phyloP scores from a whole-genome alignment of 768 basidiomycete species.

The Epithele typhae region DNA sequence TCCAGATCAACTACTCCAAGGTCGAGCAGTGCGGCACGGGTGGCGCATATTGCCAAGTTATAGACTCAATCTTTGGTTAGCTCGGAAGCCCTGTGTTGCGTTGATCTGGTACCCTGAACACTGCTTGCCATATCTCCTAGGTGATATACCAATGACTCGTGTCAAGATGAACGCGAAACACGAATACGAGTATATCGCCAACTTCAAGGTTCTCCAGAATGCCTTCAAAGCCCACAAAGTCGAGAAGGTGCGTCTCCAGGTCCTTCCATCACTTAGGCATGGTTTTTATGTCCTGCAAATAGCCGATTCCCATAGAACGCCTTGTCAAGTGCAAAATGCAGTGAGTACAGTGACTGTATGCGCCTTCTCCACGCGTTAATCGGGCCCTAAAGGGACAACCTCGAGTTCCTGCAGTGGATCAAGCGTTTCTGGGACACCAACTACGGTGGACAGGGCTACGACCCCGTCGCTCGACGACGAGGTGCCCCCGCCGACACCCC shows the following conservation, averaged over 20 bases:
- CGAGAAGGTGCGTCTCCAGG: slow-evolving; percentile 62
- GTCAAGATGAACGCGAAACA: slow-evolving; percentile 97
- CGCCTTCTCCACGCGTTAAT: background rate
- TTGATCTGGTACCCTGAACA: background rate
- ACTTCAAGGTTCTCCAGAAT: slow-evolving; percentile 95
- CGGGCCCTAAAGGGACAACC: slow-evolving; percentile 69
- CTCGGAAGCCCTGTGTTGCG: slow-evolving; percentile 3
- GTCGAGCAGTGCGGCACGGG: slow-evolving; percentile 90
- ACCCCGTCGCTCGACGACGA: slow-evolving; percentile 75
- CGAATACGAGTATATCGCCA: slow-evolving; percentile 92
- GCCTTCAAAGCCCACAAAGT: slow-evolving; percentile 89
- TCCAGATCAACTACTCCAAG: slow-evolving; percentile 89
- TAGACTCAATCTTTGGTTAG: slow-evolving; percentile 92
- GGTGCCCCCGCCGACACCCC: slow-evolving; percentile 75
- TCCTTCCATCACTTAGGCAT: background rate
- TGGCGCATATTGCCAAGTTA: slow-evolving; percentile 89
- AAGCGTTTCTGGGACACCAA: slow-evolving; percentile 95
- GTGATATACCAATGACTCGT: slow-evolving; percentile 83
- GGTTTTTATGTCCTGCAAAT: slow-evolving; percentile 3
- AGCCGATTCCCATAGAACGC: slow-evolving; percentile 95
- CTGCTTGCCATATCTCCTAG: slow-evolving; percentile 32
- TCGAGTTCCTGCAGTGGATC: slow-evolving; percentile 98
- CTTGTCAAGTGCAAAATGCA: slow-evolving; percentile 99
- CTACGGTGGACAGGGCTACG: slow-evolving; percentile 84
- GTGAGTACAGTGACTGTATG: slow-evolving; percentile 52